Evolutionary conservation across 2,329 filamentous ascomycete species (phyloP), one percentile per base, ranked within the genome.

Genomic region (Lachnellula hyalina): DNA sequence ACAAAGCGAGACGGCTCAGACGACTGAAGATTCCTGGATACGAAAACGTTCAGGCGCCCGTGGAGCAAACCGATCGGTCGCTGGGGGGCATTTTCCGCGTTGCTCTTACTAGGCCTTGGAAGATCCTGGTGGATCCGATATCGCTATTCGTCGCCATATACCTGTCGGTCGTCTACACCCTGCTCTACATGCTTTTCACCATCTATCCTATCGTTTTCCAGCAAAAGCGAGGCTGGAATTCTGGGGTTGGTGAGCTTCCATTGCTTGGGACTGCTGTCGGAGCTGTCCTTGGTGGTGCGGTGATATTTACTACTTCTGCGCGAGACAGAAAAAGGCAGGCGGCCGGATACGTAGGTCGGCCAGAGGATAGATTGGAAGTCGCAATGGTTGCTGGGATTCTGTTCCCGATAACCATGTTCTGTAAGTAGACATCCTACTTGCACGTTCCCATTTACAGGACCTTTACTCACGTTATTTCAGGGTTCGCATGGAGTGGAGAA

Each of bases 21-120:
- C 66, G 68, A 9, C 67, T 75, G 11, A 73, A 76, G 34, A 73
- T 82, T 2, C 72, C 74, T 0, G 79, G 78, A 0, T 82, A 77
- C 54, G 78, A 83, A 59, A 61, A 77, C 28, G 73, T 82, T 11
- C 74, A 75, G 48, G 76, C 79, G 0, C 73, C 87, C 60, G 84
- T 86, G 34, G 72, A 80, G 50, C 76, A 89, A 5, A 90, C 95
- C 69, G 69, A 46, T 75, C 78, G 62, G 74, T 7, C 71, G 73
- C 4, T 68, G 5, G 50, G 36, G 68, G 74, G 14, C 64, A 73
- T 61, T 87, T 82, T 75, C 96, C 96, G 74, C 89, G 86, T 5
- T 74, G 95, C 5, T 93, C 85, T 90, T 0, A 81, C 89, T 1
- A 96, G 96, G 70, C 86, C 86, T n/a, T 96, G 92, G 92, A 89